Evolutionary conservation across 305 asterid species (phyloP).

Genomic region (Fraxinus nigra): DNA sequence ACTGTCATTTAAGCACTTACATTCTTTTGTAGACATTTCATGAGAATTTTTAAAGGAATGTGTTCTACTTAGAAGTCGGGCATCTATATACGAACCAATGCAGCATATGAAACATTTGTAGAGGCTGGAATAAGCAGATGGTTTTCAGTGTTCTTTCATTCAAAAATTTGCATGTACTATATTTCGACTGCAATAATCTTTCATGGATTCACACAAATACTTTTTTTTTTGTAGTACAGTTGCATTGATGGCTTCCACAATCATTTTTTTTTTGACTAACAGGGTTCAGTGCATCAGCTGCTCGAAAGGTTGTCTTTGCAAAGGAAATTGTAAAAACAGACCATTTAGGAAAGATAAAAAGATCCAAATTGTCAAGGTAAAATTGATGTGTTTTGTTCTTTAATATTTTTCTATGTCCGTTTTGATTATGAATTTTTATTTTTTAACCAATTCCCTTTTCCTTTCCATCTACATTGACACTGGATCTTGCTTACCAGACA

Average conservation of each 20-base stretch:
- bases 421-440: constrained; percentile 7
- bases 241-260: constrained; percentile 16
- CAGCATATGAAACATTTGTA: background rate
- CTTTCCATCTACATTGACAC: constrained; percentile 20
- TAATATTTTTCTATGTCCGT: background rate
- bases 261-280: constrained; percentile 22
- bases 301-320: constrained; percentile 87
- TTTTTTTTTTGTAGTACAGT: background rate
- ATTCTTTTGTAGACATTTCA: background rate
- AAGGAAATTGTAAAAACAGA: constrained; percentile 70
- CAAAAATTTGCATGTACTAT: background rate
- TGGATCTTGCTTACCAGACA: constrained; percentile 58
- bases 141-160: constrained; percentile 14
- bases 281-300: constrained; percentile 96
- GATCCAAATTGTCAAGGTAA: constrained; percentile 77
- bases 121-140: background rate
- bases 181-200: background rate
- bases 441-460: constrained; percentile 13
- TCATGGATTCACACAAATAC: constrained; percentile 4
- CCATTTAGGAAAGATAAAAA: constrained; percentile 79
- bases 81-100: background rate
- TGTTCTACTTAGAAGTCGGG: background rate
- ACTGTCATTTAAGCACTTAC: background rate
- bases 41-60: background rate
- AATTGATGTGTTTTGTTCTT: background rate